Evolutionary conservation across 352 stramenopile genomes (phyloP), one percentile per base, ranked within the genome.

Genomic region (Phytophthora hibernalis): DNA sequence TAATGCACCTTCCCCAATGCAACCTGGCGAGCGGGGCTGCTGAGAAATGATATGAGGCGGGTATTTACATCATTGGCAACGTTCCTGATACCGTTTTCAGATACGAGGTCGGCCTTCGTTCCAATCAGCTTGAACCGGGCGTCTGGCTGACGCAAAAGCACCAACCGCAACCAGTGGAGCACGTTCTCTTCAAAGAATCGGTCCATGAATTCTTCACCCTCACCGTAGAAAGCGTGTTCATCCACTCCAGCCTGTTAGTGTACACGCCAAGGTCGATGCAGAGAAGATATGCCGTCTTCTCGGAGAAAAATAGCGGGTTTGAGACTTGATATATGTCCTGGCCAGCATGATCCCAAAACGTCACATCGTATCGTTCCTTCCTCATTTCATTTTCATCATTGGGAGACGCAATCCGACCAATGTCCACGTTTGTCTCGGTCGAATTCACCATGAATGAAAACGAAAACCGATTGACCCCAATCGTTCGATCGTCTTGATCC

Each of bases 311-410:
- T 12, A 74, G 7, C 12, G 65, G 35, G 35, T 74, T 60, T 3
- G 59, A 22, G 1, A 68, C 54, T 1, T 70, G 59, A 26, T 74
- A 74, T 12, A 69, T 40, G 12, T 70, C 43, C 13, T 74, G 59
- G 3, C 65, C 65, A 5, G 65, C 65, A 10, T 65, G 65, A 43
- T 70, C 53, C 65, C 65, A 74, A 5, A 74, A 61, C 3, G 28
- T 59, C 5, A 69, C 35, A 21, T 69, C 22, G 12, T 74, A 70
- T 11, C 35, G 35, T 18, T 42, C 12, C 15, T 18, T 18, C 6
- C 31, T 47, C 21, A 22, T 2, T 2, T 4, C 11, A 6, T 33
- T 53, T 44, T 20, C 37, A 42, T 42, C 6, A 13, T 18, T 11
- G 12, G 11, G n/a, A n/a, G n/a, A n/a, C n/a, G n/a, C n/a, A n/a